These are phyloP conservation scores for Blastocladiella emersonii DNA, from an alignment of 371 early-diverging fungal species.

Conservation along the genomic window DNA sequence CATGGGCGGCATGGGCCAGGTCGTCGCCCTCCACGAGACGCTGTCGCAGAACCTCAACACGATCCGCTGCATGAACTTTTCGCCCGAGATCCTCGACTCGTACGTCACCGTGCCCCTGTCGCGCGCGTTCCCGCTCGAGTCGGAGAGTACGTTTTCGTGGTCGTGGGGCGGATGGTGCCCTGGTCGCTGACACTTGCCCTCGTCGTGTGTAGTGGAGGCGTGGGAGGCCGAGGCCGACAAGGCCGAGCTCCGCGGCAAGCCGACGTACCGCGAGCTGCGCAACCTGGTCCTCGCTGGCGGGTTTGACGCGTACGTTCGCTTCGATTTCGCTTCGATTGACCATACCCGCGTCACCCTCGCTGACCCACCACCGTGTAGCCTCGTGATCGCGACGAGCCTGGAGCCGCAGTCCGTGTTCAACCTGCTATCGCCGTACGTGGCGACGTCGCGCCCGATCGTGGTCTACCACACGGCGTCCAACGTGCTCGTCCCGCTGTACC, in stretches of 20 bases:
- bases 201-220: slow-evolving; percentile 17
- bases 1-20: neutral
- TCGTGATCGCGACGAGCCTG: slow-evolving; percentile 17
- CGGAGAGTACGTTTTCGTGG: neutral
- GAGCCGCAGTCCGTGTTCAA: slow-evolving; percentile 51
- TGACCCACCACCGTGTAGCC: neutral
- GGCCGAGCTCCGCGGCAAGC: slow-evolving; percentile 60
- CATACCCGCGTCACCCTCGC: neutral
- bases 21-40: neutral
- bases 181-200: neutral
- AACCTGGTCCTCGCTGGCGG: slow-evolving; percentile 29
- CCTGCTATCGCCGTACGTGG: slow-evolving; percentile 46
- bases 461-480: slow-evolving; percentile 73
- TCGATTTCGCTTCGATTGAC: neutral
- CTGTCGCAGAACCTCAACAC: neutral
- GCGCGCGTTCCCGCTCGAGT: neutral
- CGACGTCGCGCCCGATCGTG: slow-evolving; percentile 70
- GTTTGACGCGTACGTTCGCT: slow-evolving; percentile 44
- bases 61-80: neutral
- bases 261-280: slow-evolving; percentile 54
- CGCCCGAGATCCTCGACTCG: neutral
- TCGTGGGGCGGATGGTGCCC: no score
- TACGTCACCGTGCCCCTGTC: neutral
- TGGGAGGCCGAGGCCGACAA: slow-evolving; percentile 50
- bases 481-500: slow-evolving; percentile 50